Conservation (phyloP, 768 basidiomycete genomes). For the Suillus hirtellus region DNA sequence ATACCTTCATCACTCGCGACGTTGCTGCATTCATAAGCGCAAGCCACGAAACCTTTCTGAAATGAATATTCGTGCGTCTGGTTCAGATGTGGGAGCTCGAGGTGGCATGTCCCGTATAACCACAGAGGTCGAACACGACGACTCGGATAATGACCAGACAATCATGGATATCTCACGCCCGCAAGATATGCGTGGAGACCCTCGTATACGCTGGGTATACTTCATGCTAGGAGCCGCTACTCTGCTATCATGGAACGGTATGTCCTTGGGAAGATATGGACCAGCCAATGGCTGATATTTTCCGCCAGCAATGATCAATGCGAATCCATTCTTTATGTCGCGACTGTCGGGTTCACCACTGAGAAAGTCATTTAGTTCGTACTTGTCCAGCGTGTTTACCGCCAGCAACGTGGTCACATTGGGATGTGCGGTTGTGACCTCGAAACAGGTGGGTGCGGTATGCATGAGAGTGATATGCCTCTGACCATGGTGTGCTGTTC, state of each 20-base stretch:
- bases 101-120: background rate
- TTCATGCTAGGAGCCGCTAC: constrained; percentile 78
- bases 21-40: background rate
- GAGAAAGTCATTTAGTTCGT: constrained; percentile 62
- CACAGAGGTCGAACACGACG: background rate
- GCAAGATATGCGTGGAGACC: constrained; percentile 30
- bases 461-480: background rate
- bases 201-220: constrained; percentile 59
- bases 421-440: constrained; percentile 69
- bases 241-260: constrained; percentile 90
- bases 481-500: constrained; percentile 9
- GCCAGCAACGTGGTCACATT: constrained; percentile 68
- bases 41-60: background rate
- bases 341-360: constrained; percentile 62
- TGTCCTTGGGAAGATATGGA: constrained; percentile 18
- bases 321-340: constrained; percentile 77
- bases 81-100: background rate
- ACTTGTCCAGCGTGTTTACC: constrained; percentile 63
- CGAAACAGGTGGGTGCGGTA: constrained; percentile 56
- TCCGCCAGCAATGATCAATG: constrained; percentile 76
- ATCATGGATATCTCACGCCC: background rate
- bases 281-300: constrained; percentile 8
- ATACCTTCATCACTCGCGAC: background rate
- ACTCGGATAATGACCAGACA: background rate
- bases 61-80: background rate